Evolutionary conservation across 2,329 filamentous ascomycete species (phyloP).

Genomic region (Colletotrichum spinosum): DNA sequence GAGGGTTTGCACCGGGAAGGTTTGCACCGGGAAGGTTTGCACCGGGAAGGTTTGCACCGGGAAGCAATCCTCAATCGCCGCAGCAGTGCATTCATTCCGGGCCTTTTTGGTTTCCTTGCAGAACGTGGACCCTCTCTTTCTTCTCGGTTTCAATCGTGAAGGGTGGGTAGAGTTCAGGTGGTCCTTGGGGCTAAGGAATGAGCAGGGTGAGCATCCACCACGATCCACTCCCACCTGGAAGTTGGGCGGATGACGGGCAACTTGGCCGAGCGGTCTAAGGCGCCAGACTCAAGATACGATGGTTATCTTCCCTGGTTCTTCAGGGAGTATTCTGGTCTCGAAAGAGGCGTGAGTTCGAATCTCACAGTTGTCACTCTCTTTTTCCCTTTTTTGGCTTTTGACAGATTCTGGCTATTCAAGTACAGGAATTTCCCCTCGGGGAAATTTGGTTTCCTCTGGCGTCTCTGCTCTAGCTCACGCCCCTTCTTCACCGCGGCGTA

Average conservation of each 20-base stretch:
- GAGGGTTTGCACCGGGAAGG: no score
- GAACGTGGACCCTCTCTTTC: no score
- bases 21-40: no score
- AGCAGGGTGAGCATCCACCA: background rate
- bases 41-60: background rate
- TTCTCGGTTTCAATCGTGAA: no score
- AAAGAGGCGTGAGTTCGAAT: conserved; percentile 38
- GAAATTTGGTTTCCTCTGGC: no score
- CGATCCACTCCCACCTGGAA: background rate
- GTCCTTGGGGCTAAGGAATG: background rate
- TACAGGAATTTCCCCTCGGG: no score
- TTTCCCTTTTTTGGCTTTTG: background rate
- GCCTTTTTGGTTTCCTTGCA: background rate
- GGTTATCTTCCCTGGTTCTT: background rate
- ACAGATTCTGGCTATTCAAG: no score
- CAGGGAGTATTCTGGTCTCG: conserved; percentile 35
- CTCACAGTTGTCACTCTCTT: conserved; percentile 32
- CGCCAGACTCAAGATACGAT: conserved; percentile 35
- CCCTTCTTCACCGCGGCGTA: no score
- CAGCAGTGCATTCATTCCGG: background rate
- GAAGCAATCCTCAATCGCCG: conserved; percentile 17
- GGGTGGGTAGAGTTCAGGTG: no score
- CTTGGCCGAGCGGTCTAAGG: conserved; percentile 38
- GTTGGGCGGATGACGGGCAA: background rate
- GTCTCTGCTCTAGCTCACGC: no score